Conservation (phyloP, 768 basidiomycete genomes). For the Lanmaoa pseudosensibilis region DNA sequence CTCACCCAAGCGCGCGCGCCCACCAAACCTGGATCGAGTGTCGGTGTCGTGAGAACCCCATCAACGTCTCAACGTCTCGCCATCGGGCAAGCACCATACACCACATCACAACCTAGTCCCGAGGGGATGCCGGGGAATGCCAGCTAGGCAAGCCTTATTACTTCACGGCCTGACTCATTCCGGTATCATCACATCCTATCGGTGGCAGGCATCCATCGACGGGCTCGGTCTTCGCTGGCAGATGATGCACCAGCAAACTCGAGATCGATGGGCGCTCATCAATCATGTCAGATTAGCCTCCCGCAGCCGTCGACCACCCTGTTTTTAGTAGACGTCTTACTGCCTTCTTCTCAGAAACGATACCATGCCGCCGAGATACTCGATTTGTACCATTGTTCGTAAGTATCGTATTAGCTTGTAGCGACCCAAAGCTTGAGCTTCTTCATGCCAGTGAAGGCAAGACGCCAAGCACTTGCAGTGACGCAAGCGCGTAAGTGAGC, state of each 20-base stretch:
- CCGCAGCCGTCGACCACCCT: constrained; percentile 11
- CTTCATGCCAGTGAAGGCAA: background rate
- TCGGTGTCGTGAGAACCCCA: constrained; percentile 13
- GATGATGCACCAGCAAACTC: constrained; percentile 24
- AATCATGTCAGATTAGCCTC: constrained; percentile 25
- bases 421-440: background rate
- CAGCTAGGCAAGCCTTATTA: constrained; percentile 22
- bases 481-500: constrained; percentile 7
- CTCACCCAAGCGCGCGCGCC: background rate
- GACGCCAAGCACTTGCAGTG: constrained; percentile 3
- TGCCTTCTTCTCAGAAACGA: background rate
- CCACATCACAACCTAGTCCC: constrained; percentile 5
- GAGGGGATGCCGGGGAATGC: constrained; percentile 23
- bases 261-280: constrained; percentile 16
- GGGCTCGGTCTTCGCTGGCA: constrained; percentile 19
- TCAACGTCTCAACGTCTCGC: background rate
- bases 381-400: constrained; percentile 7
- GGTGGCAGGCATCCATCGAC: constrained; percentile 19
- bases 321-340: constrained; percentile 19
- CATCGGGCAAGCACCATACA: constrained; percentile 5
- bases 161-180: constrained; percentile 18
- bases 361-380: constrained; percentile 7
- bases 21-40: background rate
- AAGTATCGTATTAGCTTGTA: background rate
- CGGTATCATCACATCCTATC: constrained; percentile 14